Base-by-base conservation (phyloP, 352 stramenopile species). In the Pythium oligandrum region DNA sequence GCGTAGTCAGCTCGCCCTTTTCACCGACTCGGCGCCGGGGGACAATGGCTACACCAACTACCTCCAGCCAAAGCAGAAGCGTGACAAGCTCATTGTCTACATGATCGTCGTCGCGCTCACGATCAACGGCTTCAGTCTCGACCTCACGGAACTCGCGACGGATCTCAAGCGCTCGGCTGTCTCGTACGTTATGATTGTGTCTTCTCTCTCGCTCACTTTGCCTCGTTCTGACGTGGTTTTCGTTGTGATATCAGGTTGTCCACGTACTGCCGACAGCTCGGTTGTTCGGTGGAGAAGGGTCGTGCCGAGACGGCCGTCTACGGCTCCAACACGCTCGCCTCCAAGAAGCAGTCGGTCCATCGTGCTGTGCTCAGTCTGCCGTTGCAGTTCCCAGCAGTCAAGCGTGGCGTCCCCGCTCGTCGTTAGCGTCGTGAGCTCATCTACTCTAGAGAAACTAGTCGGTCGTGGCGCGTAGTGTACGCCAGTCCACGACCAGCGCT, bases 21-120 rank as follows among this genome's bases (percentile, higher is more conserved):
- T 87, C 58, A 78, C 74, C 6, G 80, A 91, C 34, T 53, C 75
- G n/a, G 75, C 65, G 52, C 71, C 86, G 55, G 60, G 55, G 56
- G 58, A 66, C 33, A 79, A 65, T 50, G 80, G 83, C 35, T 61
- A 78, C 61, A 78, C 64, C 55, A 79, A 63, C 64, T 90, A 90
- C 66, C 53, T 85, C 35, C 76, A 89, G 61, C 73, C 83, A 40
- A 93, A 93, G 67, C 54, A 69, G 8, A 75, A 80, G 57, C 91
- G 91, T 61, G 83, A 93, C 63, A 89, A 93, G 70, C 65, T 91
- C 44, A 70, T 85, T 37, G 50, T 93, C 17, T 78, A 89, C 63
- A 64, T 93, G 61, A 61, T 93, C 30, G 75, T 87, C 42, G 66
- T 90, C 26, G 83, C 79, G 44, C 66, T 93, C 33, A 91, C 78